Conservation (phyloP, 768 basidiomycete species). For the Lenzites betulinus region DNA sequence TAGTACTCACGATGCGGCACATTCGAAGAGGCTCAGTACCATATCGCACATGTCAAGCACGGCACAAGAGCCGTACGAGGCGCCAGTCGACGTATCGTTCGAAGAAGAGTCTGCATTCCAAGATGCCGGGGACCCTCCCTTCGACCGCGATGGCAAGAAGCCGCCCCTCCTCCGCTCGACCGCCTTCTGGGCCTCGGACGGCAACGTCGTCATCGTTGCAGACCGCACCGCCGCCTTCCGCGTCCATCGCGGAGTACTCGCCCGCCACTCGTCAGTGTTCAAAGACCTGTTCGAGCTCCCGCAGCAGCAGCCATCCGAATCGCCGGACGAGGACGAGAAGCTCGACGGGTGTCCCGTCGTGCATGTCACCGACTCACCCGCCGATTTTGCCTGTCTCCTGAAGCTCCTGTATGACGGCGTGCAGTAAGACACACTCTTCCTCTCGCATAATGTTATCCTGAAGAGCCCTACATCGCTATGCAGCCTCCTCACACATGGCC, state of each 20-base stretch:
- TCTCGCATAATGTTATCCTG: too few species aligned
- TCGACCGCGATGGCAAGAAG: background rate
- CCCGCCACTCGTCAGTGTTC: slow-evolving; percentile 22
- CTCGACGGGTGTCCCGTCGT: slow-evolving; percentile 17
- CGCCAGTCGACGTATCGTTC: background rate
- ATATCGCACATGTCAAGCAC: too few species aligned
- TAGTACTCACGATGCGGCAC: too few species aligned
- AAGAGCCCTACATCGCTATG: too few species aligned
- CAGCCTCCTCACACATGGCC: slow-evolving; percentile 2
- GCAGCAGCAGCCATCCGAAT: background rate
- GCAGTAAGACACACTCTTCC: background rate
- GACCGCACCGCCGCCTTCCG: slow-evolving; percentile 6
- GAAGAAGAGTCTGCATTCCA: background rate
- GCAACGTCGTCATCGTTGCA: slow-evolving; percentile 19
- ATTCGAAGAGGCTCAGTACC: too few species aligned
- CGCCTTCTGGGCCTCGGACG: slow-evolving; percentile 11
- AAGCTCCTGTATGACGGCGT: slow-evolving; percentile 1
- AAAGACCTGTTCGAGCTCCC: slow-evolving; percentile 17
- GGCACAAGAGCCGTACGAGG: too few species aligned
- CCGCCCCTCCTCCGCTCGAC: background rate
- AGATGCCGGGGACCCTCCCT: background rate
- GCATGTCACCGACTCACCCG: slow-evolving; percentile 9
- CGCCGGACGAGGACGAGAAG: background rate
- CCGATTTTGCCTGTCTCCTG: slow-evolving; percentile 5
- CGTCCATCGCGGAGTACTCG: slow-evolving; percentile 19